A percentile compares a stretch with the other conserved stretches of the same genome.
Conservation (phyloP, 495 filamentous ascomycete genomes). For the Parmelia sp. region DNA sequence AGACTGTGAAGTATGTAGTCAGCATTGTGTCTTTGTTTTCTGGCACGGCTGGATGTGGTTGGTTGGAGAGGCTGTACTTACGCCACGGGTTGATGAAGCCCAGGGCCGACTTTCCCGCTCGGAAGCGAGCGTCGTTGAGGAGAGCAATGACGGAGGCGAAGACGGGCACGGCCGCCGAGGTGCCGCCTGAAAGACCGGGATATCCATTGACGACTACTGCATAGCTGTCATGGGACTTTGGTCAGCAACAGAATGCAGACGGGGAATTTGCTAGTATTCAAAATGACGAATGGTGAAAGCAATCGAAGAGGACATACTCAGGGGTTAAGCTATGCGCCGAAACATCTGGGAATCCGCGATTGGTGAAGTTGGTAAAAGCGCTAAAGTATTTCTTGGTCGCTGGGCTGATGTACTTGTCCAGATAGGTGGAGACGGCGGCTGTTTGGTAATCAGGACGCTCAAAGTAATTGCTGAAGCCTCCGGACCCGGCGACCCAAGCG, state of each 20-base stretch:
- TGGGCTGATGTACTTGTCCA: slow-evolving; percentile 34
- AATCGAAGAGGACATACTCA: slow-evolving; percentile 26
- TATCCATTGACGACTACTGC: slow-evolving; percentile 31
- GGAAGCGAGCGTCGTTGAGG: slow-evolving; percentile 46
- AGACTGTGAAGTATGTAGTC: slow-evolving; percentile 26
- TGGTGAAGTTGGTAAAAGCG: slow-evolving; percentile 48
- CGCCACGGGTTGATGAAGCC: slow-evolving; percentile 50
- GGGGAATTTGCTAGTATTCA: background rate
- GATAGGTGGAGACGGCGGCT: slow-evolving; percentile 46
- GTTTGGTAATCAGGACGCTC: slow-evolving; percentile 54
- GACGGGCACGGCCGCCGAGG: slow-evolving; percentile 45
- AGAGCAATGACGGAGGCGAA: slow-evolving; percentile 44
- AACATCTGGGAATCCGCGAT: slow-evolving; percentile 68
- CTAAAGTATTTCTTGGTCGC: slow-evolving; percentile 38
- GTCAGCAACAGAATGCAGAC: background rate
- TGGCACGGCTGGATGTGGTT: background rate
- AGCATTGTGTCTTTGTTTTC: background rate
- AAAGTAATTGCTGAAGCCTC: slow-evolving; percentile 65
- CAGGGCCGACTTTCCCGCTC: slow-evolving; percentile 39
- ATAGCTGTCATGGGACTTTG: slow-evolving; percentile 21
- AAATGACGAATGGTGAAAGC: too few relatives aligned
- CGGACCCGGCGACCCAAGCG: slow-evolving; percentile 45
- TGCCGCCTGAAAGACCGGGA: slow-evolving; percentile 38
- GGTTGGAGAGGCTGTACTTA: background rate
- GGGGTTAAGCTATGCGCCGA: slow-evolving; percentile 45